A percentile compares a stretch with the other conserved stretches of the same genome.
Evolutionary conservation across 495 filamentous ascomycete genomes (phyloP).

Genomic region (Trichocladium uniseriatum): DNA sequence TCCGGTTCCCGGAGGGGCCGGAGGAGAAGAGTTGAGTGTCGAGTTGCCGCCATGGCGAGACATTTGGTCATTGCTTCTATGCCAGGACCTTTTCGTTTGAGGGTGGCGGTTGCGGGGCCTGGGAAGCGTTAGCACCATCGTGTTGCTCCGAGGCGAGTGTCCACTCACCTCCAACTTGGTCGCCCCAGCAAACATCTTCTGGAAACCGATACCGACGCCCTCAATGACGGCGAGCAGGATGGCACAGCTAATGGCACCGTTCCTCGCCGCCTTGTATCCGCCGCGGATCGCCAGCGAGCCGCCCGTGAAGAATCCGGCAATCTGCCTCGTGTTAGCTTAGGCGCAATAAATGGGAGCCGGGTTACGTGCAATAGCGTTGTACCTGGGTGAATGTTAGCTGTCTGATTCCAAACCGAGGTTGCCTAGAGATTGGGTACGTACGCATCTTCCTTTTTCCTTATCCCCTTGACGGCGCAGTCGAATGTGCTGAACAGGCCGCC

Average conservation of each 20-base stretch:
- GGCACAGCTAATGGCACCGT: constrained; percentile 91
- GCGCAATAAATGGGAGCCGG: background rate
- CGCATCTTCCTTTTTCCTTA: constrained; percentile 93
- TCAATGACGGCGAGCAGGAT: constrained; percentile 93
- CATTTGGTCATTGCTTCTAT: constrained; percentile 14
- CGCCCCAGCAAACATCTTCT: constrained; percentile 89
- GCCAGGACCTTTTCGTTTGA: constrained; percentile 29
- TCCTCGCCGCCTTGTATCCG: constrained; percentile 77
- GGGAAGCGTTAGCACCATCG: background rate
- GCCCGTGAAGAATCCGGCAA: constrained; percentile 95
- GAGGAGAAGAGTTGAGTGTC: constrained; percentile 33
- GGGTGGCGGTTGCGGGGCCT: constrained; percentile 32
- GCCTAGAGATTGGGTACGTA: too few species aligned
- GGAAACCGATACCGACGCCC: constrained; percentile 93
- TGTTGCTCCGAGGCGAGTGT: background rate
- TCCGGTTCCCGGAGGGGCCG: constrained; percentile 15
- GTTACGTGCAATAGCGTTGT: constrained; percentile 62
- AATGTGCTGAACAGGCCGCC: constrained; percentile 90
- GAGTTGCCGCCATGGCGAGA: background rate
- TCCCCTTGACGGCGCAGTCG: constrained; percentile 95
- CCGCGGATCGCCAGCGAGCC: constrained; percentile 85
- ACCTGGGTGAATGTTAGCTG: background rate
- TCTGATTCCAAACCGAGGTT: too few species aligned
- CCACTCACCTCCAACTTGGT: constrained; percentile 67
- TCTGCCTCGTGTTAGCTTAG: constrained; percentile 17